Conservation (phyloP, 148 eudicot species). For the Rhododendron ferrugineum region DNA sequence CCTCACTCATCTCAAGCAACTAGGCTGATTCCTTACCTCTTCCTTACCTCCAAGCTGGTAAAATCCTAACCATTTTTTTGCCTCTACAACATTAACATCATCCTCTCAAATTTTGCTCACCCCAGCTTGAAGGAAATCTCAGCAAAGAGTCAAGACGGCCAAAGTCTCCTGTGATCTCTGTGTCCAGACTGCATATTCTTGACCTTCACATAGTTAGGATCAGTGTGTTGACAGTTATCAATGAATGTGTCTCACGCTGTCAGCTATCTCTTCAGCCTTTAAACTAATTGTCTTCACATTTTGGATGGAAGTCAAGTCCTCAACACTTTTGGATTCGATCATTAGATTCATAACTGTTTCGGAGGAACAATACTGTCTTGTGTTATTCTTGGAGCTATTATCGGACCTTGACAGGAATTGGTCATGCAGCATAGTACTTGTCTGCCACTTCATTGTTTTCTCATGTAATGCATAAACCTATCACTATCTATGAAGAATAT, state of each 20-base stretch:
- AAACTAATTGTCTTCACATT: background rate
- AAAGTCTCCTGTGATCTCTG: background rate
- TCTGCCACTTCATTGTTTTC: background rate
- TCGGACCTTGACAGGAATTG: background rate
- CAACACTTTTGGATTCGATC: background rate
- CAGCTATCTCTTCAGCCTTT: background rate
- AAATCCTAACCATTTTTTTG: background rate
- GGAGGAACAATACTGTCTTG: background rate
- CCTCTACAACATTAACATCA: background rate
- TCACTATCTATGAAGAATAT: background rate
- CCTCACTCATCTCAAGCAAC: background rate
- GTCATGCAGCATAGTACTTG: background rate
- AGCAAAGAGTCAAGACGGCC: background rate
- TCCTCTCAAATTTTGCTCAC: background rate
- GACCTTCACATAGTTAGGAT: background rate
- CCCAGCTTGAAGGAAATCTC: background rate
- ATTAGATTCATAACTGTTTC: background rate
- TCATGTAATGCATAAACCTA: background rate
- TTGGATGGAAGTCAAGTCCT: background rate
- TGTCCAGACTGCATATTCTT: background rate
- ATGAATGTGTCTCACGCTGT: background rate
- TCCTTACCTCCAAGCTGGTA: background rate
- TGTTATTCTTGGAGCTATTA: conserved; percentile 1
- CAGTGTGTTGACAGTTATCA: background rate
- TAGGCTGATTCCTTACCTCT: background rate